Conservation (phyloP, 371 early-diverging fungal species). For the Lichtheimia ramosa region DNA sequence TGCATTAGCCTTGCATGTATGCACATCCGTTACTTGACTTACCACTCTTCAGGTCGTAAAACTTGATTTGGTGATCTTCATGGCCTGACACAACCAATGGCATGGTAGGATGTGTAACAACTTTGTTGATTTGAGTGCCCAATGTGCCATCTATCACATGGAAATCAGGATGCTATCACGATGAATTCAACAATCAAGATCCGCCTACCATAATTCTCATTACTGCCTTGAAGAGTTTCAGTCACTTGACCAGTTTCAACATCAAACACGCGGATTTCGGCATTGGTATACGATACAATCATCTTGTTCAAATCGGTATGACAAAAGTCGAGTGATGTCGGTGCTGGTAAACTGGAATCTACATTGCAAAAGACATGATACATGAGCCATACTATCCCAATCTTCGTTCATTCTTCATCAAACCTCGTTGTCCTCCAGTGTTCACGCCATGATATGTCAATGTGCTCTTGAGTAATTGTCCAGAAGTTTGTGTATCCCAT, state of each 20-base stretch:
- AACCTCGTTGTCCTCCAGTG: conserved; percentile 14
- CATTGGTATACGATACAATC: conserved; percentile 69
- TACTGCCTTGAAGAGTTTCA: conserved; percentile 52
- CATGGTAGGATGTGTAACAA: conserved; percentile 75
- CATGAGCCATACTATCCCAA: neutral
- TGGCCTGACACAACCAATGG: conserved; percentile 75
- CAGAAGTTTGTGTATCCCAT: conserved; percentile 67
- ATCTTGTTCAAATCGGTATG: conserved; percentile 60
- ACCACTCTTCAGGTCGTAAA: conserved; percentile 66
- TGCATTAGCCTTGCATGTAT: too few relatives aligned
- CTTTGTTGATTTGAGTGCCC: conserved; percentile 76
- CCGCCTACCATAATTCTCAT: conserved; percentile 62
- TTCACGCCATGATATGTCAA: conserved; percentile 45
- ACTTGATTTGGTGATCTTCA: conserved; percentile 78
- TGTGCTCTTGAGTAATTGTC: conserved; percentile 49
- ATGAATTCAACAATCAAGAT: neutral
- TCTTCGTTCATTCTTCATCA: neutral
- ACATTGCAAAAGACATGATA: neutral
- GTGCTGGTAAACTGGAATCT: conserved; percentile 30
- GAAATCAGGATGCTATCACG: neutral
- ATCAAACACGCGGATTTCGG: conserved; percentile 70
- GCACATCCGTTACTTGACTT: neutral
- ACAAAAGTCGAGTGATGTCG: conserved; percentile 74
- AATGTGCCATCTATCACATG: conserved; percentile 57
- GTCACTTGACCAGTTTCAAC: conserved; percentile 73